Evolutionary conservation across 495 filamentous ascomycete species (phyloP).

Genomic region (Hypoxylon crocopeplum): DNA sequence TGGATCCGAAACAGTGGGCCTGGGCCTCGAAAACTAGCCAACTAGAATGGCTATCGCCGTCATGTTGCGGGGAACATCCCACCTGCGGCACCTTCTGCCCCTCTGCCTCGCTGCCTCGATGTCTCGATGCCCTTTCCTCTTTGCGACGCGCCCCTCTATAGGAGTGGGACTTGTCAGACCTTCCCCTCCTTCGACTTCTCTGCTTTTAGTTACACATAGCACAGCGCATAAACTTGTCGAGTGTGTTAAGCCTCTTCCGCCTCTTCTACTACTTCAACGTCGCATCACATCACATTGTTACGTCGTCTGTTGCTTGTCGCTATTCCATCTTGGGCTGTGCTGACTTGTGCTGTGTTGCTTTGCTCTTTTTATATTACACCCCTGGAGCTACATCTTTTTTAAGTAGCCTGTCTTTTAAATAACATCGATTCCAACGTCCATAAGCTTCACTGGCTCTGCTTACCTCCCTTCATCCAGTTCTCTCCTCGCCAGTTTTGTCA

Average conservation of each 20-base stretch:
- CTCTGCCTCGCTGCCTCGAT: background rate
- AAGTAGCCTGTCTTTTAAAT: too few relatives aligned
- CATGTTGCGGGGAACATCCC: conserved; percentile 22
- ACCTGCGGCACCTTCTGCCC: too few relatives aligned
- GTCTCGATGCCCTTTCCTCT: background rate
- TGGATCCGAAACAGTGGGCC: conserved; percentile 27
- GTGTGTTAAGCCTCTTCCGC: background rate
- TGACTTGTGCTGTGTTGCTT: conserved; percentile 2
- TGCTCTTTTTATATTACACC: conserved; percentile 14
- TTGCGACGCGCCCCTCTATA: conserved; percentile 6
- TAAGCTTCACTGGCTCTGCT: conserved; percentile 2
- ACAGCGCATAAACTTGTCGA: conserved; percentile 25
- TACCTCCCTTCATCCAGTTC: background rate
- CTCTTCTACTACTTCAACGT: background rate
- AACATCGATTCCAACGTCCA: conserved; percentile 6
- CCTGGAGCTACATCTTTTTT: conserved; percentile 18
- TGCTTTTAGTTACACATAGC: conserved; percentile 16
- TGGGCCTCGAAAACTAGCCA: conserved; percentile 26
- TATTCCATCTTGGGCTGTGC: conserved; percentile 10
- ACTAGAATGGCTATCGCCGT: conserved; percentile 9
- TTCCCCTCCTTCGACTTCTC: conserved; percentile 21
- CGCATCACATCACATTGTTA: too few relatives aligned
- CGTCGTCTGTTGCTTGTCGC: too few relatives aligned
- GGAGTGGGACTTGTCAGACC: background rate
- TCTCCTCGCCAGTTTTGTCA: conserved; percentile 21